Percentiles rank a stretch among this genome's conserved stretches.
These are phyloP conservation scores for Pestalotiopsis sp. DNA, from an alignment of 2,329 filamentous ascomycete species.

Conservation along the genomic window DNA sequence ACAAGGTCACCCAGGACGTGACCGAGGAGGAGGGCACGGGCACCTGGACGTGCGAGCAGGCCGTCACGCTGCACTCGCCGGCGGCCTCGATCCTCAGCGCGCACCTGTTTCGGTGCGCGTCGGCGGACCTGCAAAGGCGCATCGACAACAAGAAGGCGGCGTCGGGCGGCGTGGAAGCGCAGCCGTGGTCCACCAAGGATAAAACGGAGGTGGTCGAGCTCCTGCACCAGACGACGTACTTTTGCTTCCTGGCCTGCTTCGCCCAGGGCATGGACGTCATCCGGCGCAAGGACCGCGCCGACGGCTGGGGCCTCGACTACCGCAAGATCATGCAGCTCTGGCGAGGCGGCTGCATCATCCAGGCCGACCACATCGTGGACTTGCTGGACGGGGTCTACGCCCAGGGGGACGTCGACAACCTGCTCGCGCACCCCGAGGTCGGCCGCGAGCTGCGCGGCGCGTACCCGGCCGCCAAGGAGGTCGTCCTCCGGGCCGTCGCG, in stretches of 20 bases:
- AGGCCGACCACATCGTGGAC: slow-evolving; percentile 65
- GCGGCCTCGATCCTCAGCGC: slow-evolving; percentile 65
- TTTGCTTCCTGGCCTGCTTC: slow-evolving; percentile 62
- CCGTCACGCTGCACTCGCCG: slow-evolving; percentile 62
- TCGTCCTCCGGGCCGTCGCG: slow-evolving; percentile 56
- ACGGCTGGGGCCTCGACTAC: slow-evolving; percentile 62
- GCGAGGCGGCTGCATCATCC: slow-evolving; percentile 73
- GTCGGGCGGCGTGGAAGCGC: slow-evolving; percentile 29
- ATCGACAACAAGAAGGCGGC: slow-evolving; percentile 52
- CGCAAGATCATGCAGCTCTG: slow-evolving; percentile 61
- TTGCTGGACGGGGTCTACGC: slow-evolving; percentile 53
- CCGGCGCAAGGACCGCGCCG: slow-evolving; percentile 55
- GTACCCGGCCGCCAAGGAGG: slow-evolving; percentile 54
- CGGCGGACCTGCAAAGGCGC: slow-evolving; percentile 61
- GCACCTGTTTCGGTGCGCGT: slow-evolving; percentile 66
- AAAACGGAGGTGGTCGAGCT: slow-evolving; percentile 51
- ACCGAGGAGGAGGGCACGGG: slow-evolving; percentile 69
- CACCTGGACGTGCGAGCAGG: slow-evolving; percentile 66
- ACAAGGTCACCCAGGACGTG: slow-evolving; percentile 73
- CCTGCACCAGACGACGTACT: slow-evolving; percentile 63
- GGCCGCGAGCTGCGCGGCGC: slow-evolving; percentile 54
- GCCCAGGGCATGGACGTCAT: slow-evolving; percentile 69
- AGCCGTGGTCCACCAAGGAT: slow-evolving; percentile 15
- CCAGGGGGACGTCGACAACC: slow-evolving; percentile 43
- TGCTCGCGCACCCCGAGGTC: slow-evolving; percentile 46